Conservation (phyloP, 2,329 filamentous ascomycete species). For the Xylaria arbuscula region DNA sequence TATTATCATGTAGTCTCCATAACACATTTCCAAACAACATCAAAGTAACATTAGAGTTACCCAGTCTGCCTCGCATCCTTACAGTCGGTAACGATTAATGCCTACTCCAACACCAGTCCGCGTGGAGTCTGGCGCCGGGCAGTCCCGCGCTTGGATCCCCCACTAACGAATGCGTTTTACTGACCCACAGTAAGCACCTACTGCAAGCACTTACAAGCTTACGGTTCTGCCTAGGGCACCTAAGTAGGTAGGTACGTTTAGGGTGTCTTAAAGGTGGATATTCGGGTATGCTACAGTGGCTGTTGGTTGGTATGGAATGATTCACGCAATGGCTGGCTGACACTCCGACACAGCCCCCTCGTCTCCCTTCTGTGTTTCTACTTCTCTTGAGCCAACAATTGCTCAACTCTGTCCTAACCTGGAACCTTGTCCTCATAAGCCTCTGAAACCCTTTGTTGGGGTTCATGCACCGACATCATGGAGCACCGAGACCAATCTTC, state of each 20-base stretch:
- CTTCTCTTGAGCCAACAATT: background rate
- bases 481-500: constrained; percentile 17
- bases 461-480: constrained; percentile 11
- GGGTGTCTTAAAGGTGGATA: no score
- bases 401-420: background rate
- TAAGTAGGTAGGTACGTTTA: no score
- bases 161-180: background rate
- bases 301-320: no score
- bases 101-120: background rate
- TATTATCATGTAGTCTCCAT: no score
- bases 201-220: background rate
- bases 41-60: background rate
- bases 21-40: background rate
- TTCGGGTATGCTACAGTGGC: no score
- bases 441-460: background rate
- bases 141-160: background rate
- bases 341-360: background rate
- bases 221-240: no score
- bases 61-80: background rate
- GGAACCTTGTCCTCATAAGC: background rate
- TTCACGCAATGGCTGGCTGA: background rate
- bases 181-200: background rate
- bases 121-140: background rate
- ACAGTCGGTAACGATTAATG: background rate
- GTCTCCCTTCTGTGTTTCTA: background rate